Percentiles rank a stretch among this genome's conserved stretches.
Conservation (phyloP, 2,329 filamentous ascomycete species). For the Fusarium pseudoanthophilum region DNA sequence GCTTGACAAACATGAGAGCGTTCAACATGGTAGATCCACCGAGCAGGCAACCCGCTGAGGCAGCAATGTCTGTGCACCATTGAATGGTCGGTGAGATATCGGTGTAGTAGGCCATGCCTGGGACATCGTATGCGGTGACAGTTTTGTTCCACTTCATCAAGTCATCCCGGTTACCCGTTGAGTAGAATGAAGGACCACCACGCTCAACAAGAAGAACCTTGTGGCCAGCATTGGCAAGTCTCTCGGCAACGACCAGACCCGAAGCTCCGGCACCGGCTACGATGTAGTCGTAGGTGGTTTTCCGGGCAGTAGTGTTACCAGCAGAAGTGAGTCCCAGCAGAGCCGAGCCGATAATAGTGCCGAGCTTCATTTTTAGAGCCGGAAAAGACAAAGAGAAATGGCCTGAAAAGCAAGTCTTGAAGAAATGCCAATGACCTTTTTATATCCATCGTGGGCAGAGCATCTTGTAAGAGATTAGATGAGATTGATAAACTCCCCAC, state of each 20-base stretch:
- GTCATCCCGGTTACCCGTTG: constrained; percentile 70
- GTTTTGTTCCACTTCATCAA: constrained; percentile 68
- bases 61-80: constrained; percentile 38
- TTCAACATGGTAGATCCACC: constrained; percentile 74
- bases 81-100: constrained; percentile 59
- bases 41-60: constrained; percentile 68
- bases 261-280: constrained; percentile 39
- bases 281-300: constrained; percentile 38
- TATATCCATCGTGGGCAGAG: background rate
- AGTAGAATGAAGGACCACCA: constrained; percentile 68
- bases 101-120: constrained; percentile 76
- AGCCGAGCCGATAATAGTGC: constrained; percentile 10
- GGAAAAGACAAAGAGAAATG: background rate
- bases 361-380: constrained; percentile 23
- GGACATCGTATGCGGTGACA: constrained; percentile 75
- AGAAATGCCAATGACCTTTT: background rate
- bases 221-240: constrained; percentile 70
- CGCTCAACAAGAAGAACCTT: constrained; percentile 71
- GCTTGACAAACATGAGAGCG: constrained; percentile 74
- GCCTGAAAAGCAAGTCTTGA: background rate
- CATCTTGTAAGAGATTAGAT: constrained; percentile 34
- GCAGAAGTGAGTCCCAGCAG: constrained; percentile 28
- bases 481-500: constrained; percentile 38
- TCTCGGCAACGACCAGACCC: constrained; percentile 37
- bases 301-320: constrained; percentile 10